Conservation (phyloP, 441 rosid genomes). For the Melastoma candidum region DNA sequence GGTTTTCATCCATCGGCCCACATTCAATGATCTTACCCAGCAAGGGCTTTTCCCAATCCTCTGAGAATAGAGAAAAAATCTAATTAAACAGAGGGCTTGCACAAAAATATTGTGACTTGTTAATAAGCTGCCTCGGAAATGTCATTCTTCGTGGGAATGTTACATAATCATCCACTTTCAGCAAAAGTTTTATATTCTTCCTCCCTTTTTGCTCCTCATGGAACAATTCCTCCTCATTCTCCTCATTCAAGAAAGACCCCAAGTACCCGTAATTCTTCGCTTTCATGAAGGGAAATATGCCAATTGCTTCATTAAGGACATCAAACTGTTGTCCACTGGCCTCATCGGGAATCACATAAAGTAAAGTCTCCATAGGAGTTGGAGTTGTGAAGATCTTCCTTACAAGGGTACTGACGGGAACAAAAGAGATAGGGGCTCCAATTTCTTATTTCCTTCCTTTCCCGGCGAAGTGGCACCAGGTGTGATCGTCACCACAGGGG, state of each 20-base stretch:
- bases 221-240: constrained; percentile 74
- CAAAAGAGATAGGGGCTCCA: constrained; percentile 88
- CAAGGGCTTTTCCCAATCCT: constrained; percentile 97
- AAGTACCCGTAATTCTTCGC: constrained; percentile 94
- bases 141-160: constrained; percentile 97
- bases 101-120: constrained; percentile 92
- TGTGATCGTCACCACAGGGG: constrained; percentile 70
- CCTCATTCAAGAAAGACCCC: constrained; percentile 79
- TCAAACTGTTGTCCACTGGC: constrained; percentile 95
- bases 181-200: constrained; percentile 79
- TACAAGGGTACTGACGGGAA: constrained; percentile 90
- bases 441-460: constrained; percentile 77
- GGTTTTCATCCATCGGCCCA: constrained; percentile 92
- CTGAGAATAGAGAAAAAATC: constrained; percentile 78
- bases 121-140: constrained; percentile 84
- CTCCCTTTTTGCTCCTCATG: constrained; percentile 95
- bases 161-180: constrained; percentile 85
- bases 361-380: constrained; percentile 88
- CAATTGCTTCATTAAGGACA: constrained; percentile 79
- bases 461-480: constrained; percentile 91
- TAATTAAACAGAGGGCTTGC: constrained; percentile 88
- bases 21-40: constrained; percentile 89
- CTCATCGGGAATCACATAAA: constrained; percentile 80
- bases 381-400: constrained; percentile 80
- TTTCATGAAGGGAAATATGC: constrained; percentile 89